Conservation (phyloP, 2,329 filamentous ascomycete genomes). For the Apiospora arundinis region DNA sequence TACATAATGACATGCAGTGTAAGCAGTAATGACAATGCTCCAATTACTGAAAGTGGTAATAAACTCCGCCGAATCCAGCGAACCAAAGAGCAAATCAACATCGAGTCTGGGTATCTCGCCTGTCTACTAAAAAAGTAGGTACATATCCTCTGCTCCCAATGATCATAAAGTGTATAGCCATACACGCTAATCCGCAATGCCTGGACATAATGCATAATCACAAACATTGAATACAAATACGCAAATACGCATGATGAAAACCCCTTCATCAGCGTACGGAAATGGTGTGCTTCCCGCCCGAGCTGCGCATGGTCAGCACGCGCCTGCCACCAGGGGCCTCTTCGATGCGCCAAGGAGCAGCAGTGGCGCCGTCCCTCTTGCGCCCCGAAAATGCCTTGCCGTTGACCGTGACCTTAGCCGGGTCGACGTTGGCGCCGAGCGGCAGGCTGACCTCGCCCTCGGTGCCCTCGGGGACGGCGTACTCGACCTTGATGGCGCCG, state of each 20-base stretch:
- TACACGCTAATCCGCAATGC: not conserved
- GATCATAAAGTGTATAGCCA: not conserved
- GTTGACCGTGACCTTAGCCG: conserved; percentile 3
- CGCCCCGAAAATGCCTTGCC: not conserved
- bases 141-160: not conserved
- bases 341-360: not conserved
- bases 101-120: conserved; percentile 9
- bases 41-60: not conserved
- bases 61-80: not conserved
- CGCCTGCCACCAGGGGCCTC: conserved; percentile 1
- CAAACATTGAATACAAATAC: not conserved
- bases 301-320: not conserved
- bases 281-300: conserved; percentile 3
- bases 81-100: not conserved
- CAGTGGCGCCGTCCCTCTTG: not conserved
- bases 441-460: conserved; percentile 35
- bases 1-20: not conserved
- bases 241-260: not conserved
- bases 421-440: conserved; percentile 21
- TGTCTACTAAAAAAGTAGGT: not conserved
- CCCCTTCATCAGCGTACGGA: not conserved
- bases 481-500: conserved; percentile 32
- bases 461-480: conserved; percentile 35
- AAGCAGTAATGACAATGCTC: not conserved
- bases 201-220: not conserved